Evolutionary conservation across 805 yeast species (phyloP), one percentile per base, ranked within the genome.

Genomic region (Candida maesae): DNA sequence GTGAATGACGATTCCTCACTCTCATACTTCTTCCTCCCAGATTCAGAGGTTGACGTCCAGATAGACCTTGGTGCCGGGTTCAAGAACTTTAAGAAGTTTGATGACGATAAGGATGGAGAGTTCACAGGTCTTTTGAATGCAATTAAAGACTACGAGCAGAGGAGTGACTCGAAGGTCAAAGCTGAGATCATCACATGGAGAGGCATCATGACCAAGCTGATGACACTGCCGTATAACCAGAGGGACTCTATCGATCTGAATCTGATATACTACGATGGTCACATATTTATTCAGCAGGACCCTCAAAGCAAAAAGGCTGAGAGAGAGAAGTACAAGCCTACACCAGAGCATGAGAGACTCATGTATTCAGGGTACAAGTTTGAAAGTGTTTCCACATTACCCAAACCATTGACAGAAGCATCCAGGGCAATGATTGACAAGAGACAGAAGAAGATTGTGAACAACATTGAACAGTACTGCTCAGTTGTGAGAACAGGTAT

Each of bases 401-500:
- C 81, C 0, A 74, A 77, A 53, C 95, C 96, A 3, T 78, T 95
- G 82, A 73, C 81, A 1, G 71, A 77, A 35, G 74, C 79, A 18
- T 56, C 87, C 0, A 68, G 98, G 38, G 68, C 70, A 8, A 75
- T 70, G 33, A 78, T 93, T 36, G 96, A 88, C 40, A 70, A 68
- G 28, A 69, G 98, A 46, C 60, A 66, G 41, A 78, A 76, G 50
- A 69, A 71, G 40, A 63, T 68, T 1, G 89, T 85, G 7, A 79
- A 75, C 55, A 84, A 79, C 56, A 78, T 79, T 35, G 88, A 81
- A 52, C 95, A 91, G 63, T 89, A 78, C 56, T 68, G 83, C 34
- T 73, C 87, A 1, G 82, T 91, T n/a, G 90, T 90, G 6, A 74
- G 76, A 51, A 82, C 96, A 0, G 95, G 95, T 3, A 78, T 91